Evolutionary conservation across 805 yeast genomes (phyloP), one percentile per base, ranked within the genome.

Genomic region (Metschnikowia colocasiae): DNA sequence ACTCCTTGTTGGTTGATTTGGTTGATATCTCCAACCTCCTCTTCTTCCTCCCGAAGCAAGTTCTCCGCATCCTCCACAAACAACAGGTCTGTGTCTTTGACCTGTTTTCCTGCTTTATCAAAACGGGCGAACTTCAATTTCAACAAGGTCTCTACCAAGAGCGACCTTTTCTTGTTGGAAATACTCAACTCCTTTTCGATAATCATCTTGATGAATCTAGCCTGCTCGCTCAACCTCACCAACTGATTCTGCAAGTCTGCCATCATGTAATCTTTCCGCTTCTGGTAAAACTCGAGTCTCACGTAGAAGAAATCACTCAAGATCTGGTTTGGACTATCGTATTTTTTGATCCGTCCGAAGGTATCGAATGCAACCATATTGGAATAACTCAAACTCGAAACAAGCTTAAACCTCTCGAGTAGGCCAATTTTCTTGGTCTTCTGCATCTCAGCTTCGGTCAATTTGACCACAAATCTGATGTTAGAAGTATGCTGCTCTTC

Each of bases 321-420:
- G 43, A 94, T 92, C 39, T 89, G 92, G 53, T 80, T 79, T 2
- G 85, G 85, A 42, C 74, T 73, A 10, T 83, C 85, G 65, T 90
- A 94, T 63, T 81, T 88, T 62, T 85, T 86, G 58, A 94, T 87
- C 55, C 91, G 80, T 32, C 97, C 96, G 40, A 78, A 77, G 3
- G 95, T 80, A 68, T 94, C 97, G 68, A 94, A 94, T 0, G 97
- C 95, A 47, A 94, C 97, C 96, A 94, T 91, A 63, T 94, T 94
- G 39, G 84, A 77, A 52, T 88, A 72, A 62, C 78, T 82, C 34
- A 94, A 71, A 6, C 85, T 71, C 0, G 89, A 74, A 6, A 81
- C 70, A 45, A 94, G 75, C 61, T 87, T 90, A 71, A 94, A 94
- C 61, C 90, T 76, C 60, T 89, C 95, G 58, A 87, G 78, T 46